These are phyloP conservation scores for Aspergillus novoparasiticus DNA, from an alignment of 2,329 filamentous ascomycete species.

Conservation along the genomic window DNA sequence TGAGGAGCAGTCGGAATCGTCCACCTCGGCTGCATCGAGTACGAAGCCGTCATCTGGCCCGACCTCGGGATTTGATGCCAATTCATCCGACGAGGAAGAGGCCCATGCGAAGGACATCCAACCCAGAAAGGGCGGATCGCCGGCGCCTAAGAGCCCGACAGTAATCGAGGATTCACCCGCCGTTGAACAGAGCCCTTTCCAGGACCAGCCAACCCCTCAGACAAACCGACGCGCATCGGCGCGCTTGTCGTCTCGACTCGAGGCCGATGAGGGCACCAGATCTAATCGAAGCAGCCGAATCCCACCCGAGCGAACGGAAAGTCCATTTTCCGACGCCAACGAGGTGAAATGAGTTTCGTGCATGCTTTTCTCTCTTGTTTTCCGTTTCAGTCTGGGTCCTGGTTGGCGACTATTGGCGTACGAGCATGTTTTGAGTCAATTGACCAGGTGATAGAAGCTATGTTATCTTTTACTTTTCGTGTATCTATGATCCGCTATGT, in stretches of 20 bases:
- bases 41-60: conserved; percentile 23
- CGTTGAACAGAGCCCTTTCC: conserved; percentile 31
- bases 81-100: conserved; percentile 37
- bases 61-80: conserved; percentile 36
- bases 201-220: conserved; percentile 27
- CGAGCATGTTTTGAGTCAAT: not conserved
- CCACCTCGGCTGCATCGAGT: conserved; percentile 18
- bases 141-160: conserved; percentile 26
- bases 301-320: conserved; percentile 36
- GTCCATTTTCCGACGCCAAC: conserved; percentile 49
- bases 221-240: conserved; percentile 13
- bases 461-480: conserved; percentile 11
- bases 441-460: conserved; percentile 8
- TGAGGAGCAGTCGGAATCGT: conserved; percentile 21
- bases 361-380: not conserved
- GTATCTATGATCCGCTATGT: conserved; percentile 28
- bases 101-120: conserved; percentile 19
- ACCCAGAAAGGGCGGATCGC: conserved; percentile 23
- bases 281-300: conserved; percentile 36
- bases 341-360: conserved; percentile 39
- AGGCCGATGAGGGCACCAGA: conserved; percentile 22
- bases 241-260: conserved; percentile 22
- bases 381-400: conserved; percentile 1
- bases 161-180: conserved; percentile 33
- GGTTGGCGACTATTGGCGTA: conserved; percentile 11